Evolutionary conservation across 2,329 filamentous ascomycete species (phyloP).

Genomic region (Xylariaceae sp.): DNA sequence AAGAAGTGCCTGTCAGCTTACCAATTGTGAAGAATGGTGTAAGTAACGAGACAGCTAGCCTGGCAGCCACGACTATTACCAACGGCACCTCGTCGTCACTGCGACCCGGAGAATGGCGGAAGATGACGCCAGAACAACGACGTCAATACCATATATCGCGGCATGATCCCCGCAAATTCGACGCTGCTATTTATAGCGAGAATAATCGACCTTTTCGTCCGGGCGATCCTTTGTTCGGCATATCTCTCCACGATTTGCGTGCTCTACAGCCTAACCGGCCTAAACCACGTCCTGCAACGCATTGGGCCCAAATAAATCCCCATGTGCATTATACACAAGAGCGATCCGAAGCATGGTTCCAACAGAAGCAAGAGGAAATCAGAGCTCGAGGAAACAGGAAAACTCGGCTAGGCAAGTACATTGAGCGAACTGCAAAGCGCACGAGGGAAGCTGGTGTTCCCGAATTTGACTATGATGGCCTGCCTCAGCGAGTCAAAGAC

Average conservation of each 20-base stretch:
- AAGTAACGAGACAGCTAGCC: background rate
- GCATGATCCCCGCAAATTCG: constrained; percentile 32
- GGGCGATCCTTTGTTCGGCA: constrained; percentile 20
- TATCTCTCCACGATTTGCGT: constrained; percentile 6
- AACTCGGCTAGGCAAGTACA: constrained; percentile 46
- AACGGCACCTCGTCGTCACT: constrained; percentile 6
- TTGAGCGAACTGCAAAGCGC: constrained; percentile 29
- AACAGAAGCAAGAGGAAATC: constrained; percentile 50
- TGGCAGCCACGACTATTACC: background rate
- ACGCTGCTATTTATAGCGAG: constrained; percentile 40
- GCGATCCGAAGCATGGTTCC: constrained; percentile 45
- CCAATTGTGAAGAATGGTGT: too few species aligned
- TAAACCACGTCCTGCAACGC: constrained; percentile 26
- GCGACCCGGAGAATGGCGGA: constrained; percentile 12
- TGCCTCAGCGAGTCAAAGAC: constrained; percentile 44
- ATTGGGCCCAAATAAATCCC: constrained; percentile 50
- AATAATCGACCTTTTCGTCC: constrained; percentile 29
- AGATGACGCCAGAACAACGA: constrained; percentile 18
- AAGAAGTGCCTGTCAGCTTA: too few species aligned
- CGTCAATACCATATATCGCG: constrained; percentile 22
- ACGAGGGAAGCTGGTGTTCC: constrained; percentile 32
- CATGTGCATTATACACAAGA: constrained; percentile 46
- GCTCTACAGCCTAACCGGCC: constrained; percentile 2
- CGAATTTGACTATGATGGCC: background rate
- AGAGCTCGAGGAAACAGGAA: constrained; percentile 48